phyloP scores from a whole-genome alignment of 1,139 yeast species.

The Yamadazyma membranifaciens region DNA sequence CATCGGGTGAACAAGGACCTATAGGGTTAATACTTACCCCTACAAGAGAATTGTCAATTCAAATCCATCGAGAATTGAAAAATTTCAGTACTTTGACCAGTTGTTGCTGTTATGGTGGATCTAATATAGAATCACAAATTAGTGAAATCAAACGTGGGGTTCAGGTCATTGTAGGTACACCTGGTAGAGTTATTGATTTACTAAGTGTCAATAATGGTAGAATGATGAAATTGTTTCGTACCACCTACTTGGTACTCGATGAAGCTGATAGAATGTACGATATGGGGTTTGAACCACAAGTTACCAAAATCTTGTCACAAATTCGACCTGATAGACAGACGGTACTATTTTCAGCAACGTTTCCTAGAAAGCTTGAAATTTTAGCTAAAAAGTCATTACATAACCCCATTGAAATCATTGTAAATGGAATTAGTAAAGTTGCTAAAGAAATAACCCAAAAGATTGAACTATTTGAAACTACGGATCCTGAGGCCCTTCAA shows the following conservation, averaged over 20 bases:
- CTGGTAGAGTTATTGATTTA: conserved; percentile 91
- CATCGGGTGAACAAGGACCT: conserved; percentile 61
- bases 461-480: conserved; percentile 54
- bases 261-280: conserved; percentile 98
- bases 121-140: conserved; percentile 79
- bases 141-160: conserved; percentile 76
- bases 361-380: conserved; percentile 75
- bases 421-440: conserved; percentile 82
- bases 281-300: conserved; percentile 97
- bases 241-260: conserved; percentile 83
- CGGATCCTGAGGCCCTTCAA: conserved; percentile 28
- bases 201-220: conserved; percentile 83
- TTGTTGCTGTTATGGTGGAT: conserved; percentile 93
- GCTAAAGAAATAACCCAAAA: conserved; percentile 78
- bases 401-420: conserved; percentile 72
- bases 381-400: conserved; percentile 64
- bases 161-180: conserved; percentile 88
- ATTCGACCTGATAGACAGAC: conserved; percentile 88
- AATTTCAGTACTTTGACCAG: conserved; percentile 52
- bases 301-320: conserved; percentile 72
- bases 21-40: conserved; percentile 83
- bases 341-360: conserved; percentile 93
- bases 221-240: conserved; percentile 63
- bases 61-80: conserved; percentile 67
- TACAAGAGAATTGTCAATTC: conserved; percentile 88